These are phyloP conservation scores for Penicillium vulpinum DNA, from an alignment of 2,329 filamentous ascomycete species.

Conservation along the genomic window DNA sequence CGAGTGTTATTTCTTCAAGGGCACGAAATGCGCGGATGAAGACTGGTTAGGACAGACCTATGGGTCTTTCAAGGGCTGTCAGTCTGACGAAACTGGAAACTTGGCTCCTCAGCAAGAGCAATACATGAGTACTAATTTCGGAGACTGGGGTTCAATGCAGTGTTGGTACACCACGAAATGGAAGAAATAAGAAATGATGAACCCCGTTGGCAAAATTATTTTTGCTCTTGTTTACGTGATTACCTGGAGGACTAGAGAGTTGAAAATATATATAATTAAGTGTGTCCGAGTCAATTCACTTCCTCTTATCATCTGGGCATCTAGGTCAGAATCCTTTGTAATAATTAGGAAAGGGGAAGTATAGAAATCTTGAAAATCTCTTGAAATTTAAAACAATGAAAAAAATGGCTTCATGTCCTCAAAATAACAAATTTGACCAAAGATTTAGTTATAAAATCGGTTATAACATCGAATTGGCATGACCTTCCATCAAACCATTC, in stretches of 20 bases:
- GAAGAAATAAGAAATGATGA: too few relatives aligned
- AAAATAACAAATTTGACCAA: too few relatives aligned
- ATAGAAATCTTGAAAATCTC: too few relatives aligned
- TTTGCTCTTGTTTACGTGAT: too few relatives aligned
- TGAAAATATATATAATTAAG: background rate
- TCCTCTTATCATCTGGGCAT: background rate
- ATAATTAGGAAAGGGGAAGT: too few relatives aligned
- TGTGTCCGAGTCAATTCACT: background rate
- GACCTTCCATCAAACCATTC: slow-evolving; percentile 27
- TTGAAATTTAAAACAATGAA: too few relatives aligned
- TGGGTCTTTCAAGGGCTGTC: background rate
- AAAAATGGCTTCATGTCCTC: background rate
- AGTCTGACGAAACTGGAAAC: background rate
- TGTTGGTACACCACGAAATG: background rate
- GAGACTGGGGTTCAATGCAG: background rate
- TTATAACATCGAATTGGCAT: too few relatives aligned
- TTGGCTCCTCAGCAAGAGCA: background rate
- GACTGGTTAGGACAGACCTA: background rate
- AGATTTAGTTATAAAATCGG: too few relatives aligned
- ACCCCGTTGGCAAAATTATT: too few relatives aligned
- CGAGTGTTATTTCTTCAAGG: background rate
- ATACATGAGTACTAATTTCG: background rate
- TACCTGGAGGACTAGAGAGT: background rate
- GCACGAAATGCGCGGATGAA: background rate
- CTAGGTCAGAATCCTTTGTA: too few relatives aligned